phyloP scores from a whole-genome alignment of 305 asterid genomes.

The Nicotiana rustica region DNA sequence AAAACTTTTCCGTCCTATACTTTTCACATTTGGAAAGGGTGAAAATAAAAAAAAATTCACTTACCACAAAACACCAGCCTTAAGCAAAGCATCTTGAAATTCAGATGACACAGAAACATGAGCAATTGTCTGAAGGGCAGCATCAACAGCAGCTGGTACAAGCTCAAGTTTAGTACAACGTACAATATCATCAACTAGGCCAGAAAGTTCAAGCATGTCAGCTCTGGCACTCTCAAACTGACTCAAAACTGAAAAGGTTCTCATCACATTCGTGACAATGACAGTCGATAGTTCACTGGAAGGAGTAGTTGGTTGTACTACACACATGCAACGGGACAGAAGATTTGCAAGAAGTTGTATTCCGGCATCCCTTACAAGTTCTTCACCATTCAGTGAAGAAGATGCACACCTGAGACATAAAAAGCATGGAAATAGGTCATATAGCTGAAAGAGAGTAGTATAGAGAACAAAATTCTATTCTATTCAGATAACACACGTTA shows the following conservation, averaged over 20 bases:
- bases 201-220: conserved; percentile 83
- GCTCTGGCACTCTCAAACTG: conserved; percentile 91
- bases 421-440: conserved; percentile 35
- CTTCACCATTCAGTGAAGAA: conserved; percentile 96
- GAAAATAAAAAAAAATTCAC: conserved; percentile 34
- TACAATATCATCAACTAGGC: conserved; percentile 90
- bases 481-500: conserved; percentile 66
- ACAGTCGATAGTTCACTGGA: conserved; percentile 82
- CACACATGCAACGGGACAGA: conserved; percentile 96
- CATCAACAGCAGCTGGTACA: conserved; percentile 83
- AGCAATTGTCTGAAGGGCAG: conserved; percentile 91
- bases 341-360: conserved; percentile 90
- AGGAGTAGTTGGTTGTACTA: conserved; percentile 91
- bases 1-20: too few relatives aligned
- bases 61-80: conserved; percentile 95
- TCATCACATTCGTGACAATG: conserved; percentile 88
- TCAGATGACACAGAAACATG: conserved; percentile 80
- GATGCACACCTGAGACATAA: conserved; percentile 77
- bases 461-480: conserved; percentile 30
- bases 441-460: conserved; percentile 11
- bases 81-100: conserved; percentile 81
- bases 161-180: conserved; percentile 97
- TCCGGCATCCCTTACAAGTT: conserved; percentile 98
- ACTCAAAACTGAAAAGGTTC: conserved; percentile 85
- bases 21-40: background rate